Evolutionary conservation across 441 rosid species (phyloP).

Genomic region (Mallotus japonicus): DNA sequence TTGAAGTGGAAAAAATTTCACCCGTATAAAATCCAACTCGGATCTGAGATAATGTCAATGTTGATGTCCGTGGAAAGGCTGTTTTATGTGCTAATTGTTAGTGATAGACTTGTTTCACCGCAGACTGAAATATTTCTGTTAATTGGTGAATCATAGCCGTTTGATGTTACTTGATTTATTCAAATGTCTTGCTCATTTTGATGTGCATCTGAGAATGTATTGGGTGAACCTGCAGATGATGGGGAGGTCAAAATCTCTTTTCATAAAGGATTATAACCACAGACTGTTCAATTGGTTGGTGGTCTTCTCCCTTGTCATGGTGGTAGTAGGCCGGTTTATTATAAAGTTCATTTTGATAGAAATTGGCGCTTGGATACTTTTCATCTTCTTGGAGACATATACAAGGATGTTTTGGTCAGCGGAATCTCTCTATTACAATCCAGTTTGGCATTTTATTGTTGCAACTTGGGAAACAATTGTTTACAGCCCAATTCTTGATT

Average conservation of each 20-base stretch:
- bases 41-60: not conserved
- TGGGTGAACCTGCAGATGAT: conserved; percentile 62
- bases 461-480: conserved; percentile 90
- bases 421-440: conserved; percentile 92
- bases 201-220: conserved; percentile 1
- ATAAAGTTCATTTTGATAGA: conserved; percentile 86
- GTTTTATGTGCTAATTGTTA: not conserved
- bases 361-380: conserved; percentile 93
- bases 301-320: conserved; percentile 91
- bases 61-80: not conserved
- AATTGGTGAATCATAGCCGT: not conserved
- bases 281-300: conserved; percentile 98
- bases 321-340: conserved; percentile 86
- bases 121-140: not conserved
- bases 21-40: not conserved
- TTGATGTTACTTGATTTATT: not conserved
- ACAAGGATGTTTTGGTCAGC: conserved; percentile 98
- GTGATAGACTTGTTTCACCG: not conserved
- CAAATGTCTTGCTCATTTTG: not conserved
- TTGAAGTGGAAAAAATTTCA: not conserved
- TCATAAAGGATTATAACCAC: conserved; percentile 95
- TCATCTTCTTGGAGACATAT: conserved; percentile 95
- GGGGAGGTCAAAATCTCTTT: conserved; percentile 71
- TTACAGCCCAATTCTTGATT: conserved; percentile 89
- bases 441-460: conserved; percentile 90